Evolutionary conservation across 192 early-diverging fungal species (phyloP), one percentile per base, ranked within the genome.

Genomic region (Coemansia sp.): DNA sequence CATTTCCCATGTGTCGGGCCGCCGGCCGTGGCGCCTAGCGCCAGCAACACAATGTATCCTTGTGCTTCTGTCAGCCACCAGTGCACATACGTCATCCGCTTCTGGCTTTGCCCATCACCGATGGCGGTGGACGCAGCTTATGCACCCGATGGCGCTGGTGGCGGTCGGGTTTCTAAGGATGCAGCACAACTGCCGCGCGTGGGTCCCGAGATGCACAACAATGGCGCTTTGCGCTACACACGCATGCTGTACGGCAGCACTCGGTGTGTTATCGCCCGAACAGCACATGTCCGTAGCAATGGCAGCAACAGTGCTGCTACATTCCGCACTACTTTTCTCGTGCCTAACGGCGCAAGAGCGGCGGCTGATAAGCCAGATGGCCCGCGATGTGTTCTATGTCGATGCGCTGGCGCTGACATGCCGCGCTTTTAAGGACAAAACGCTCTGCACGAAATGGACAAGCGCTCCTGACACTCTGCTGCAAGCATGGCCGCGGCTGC

Each of bases 171-270:
- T 48, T 48, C 14, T 48, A 18, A 48, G 18, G 1, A 48, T 48
- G 46, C 46, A 48, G 6, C 46, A 18, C 12, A 11, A 48, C 6
- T 16, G 18, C 46, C 2, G 14, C 0, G 18, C 46, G 6, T 48
- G 46, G 46, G n/a, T 48, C n/a, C 46, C 46, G 18, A 48, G 46
- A 48, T 48, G 18, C n/a, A n/a, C 49, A 52, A 9, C 49, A 52
- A 52, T 52, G 7, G 49, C 21, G 15, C 24, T 52, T 52, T 9
- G 49, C 23, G 49, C 23, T 24, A 52, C 49, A 24, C 49, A 52
- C 12, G 49, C 49, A 8, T 52, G 6, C 23, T 14, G 21, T 3
- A 24, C 49, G 7, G 0, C 5, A 24, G 20, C 49, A 6, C 21
- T 24, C 6, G 6, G 49, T 12, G 49, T 12, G 12, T 12, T 52